Conservation (phyloP, 2,329 filamentous ascomycete genomes). For the Byssoonygena ceratinophila region DNA sequence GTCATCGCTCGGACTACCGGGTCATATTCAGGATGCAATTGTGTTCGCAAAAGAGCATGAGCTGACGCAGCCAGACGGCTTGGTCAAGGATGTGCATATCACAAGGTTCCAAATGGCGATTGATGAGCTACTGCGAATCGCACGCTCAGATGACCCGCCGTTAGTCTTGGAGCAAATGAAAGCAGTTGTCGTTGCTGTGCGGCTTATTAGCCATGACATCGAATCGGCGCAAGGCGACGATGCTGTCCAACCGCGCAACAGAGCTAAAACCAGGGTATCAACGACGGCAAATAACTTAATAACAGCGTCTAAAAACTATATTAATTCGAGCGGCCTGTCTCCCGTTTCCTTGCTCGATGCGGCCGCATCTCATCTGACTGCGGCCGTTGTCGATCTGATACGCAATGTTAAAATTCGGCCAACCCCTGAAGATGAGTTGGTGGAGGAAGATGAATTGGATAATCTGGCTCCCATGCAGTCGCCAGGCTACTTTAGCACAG, state of each 20-base stretch:
- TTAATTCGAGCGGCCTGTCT: constrained; percentile 68
- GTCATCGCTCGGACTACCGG: constrained; percentile 62
- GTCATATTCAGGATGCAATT: constrained; percentile 32
- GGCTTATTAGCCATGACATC: constrained; percentile 74
- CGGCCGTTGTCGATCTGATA: constrained; percentile 75
- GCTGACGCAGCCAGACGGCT: constrained; percentile 59
- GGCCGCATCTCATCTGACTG: constrained; percentile 78
- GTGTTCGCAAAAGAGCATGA: constrained; percentile 57
- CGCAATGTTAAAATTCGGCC: constrained; percentile 71
- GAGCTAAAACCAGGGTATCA: constrained; percentile 73
- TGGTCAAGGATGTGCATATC: constrained; percentile 83
- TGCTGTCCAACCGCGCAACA: constrained; percentile 52
- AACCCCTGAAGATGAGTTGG: constrained; percentile 64
- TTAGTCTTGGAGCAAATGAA: constrained; percentile 79
- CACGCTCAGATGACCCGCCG: constrained; percentile 61
- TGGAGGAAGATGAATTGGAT: constrained; percentile 61
- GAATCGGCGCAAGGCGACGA: constrained; percentile 47
- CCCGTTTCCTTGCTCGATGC: constrained; percentile 91
- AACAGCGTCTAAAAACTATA: constrained; percentile 87
- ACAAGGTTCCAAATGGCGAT: constrained; percentile 92
- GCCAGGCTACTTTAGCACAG: constrained; percentile 55
- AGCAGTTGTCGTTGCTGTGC: constrained; percentile 67
- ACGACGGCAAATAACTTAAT: constrained; percentile 91
- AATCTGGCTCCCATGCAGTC: constrained; percentile 54
- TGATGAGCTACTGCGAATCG: constrained; percentile 73